Conservation (phyloP, 1,284 basidiomycete species). For the Peniophora sp. region DNA sequence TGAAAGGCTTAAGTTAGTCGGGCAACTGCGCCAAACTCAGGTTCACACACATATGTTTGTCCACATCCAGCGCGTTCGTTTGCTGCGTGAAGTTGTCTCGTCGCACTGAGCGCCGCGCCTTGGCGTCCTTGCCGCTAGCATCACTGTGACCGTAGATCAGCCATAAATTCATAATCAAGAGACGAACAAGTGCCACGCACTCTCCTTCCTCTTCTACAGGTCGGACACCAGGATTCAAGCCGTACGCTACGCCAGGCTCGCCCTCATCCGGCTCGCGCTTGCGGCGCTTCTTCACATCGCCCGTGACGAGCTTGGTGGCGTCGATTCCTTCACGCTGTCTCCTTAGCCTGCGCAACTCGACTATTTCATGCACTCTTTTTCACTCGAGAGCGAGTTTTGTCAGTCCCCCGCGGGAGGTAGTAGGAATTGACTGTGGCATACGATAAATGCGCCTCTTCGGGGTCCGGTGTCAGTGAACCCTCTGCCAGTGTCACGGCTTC, state of each 20-base stretch:
- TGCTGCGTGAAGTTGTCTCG: conserved; percentile 95
- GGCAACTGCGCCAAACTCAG: neutral
- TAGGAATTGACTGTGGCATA: conserved; percentile 25
- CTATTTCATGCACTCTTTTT: conserved; percentile 69
- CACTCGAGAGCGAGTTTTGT: conserved; percentile 8
- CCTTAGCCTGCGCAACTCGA: conserved; percentile 77
- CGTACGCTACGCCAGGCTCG: conserved; percentile 31
- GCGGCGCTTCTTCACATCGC: conserved; percentile 70
- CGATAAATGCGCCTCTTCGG: conserved; percentile 33
- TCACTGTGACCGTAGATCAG: conserved; percentile 29
- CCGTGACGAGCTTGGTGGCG: conserved; percentile 74
- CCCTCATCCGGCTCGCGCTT: conserved; percentile 47
- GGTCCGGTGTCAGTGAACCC: conserved; percentile 18
- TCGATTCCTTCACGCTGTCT: conserved; percentile 82
- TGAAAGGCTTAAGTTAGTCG: neutral
- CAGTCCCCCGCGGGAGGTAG: neutral
- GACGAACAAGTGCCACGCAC: conserved; percentile 29
- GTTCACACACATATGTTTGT: conserved; percentile 86
- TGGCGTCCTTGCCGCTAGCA: conserved; percentile 51
- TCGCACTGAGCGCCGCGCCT: conserved; percentile 69
- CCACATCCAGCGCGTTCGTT: conserved; percentile 91
- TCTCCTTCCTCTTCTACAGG: conserved; percentile 48
- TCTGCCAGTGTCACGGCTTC: conserved; percentile 35
- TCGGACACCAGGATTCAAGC: conserved; percentile 42
- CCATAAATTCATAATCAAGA: neutral